Evolutionary conservation across 805 yeast genomes (phyloP), one percentile per base, ranked within the genome.

Genomic region (Candida maltosa): DNA sequence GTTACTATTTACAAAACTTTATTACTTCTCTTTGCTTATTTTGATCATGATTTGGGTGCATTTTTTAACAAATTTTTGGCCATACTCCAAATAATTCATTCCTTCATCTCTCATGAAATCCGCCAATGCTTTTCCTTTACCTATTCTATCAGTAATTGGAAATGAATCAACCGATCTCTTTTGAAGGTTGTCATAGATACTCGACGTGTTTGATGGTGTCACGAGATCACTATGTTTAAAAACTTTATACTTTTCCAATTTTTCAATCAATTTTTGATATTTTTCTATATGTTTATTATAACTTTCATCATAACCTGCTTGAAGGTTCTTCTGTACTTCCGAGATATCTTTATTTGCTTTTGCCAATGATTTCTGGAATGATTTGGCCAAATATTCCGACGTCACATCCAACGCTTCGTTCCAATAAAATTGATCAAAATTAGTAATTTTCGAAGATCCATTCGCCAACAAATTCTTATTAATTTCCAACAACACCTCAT

Each of bases 171-270:
- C 4, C 26, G 17, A 25, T 38, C 40, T 29, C 32, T 40, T 14
- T 32, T 26, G 10, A 16, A 23, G 14, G 12, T 21, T n/a, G 12
- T 11, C 15, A 5, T 30, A 22, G 15, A 15, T 12, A 11, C 11
- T 16, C 5, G 34, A 14, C 39, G 18, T 36, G 8, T 35, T 47
- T 48, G 29, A 12, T 12, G 35, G 31, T 6, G 41, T 15, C 12
- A 58, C 56, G 4, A 67, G 36, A 31, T 65, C 67, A 3, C 65
- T 55, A 42, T 66, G 73, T 40, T 56, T 51, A 35, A 52, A 49
- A 3, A 65, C 56, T 4, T 45, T 27, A 9, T 56, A 49, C 6
- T 22, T 18, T 2, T 29, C 22, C 26, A 32, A 36, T 5, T 27
- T 21, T 16, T 21, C n/a, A 3, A 15, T 6, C 22, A 37, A 34